Base-by-base conservation (phyloP, 805 yeast genomes). In the Spathaspora boniae region DNA sequence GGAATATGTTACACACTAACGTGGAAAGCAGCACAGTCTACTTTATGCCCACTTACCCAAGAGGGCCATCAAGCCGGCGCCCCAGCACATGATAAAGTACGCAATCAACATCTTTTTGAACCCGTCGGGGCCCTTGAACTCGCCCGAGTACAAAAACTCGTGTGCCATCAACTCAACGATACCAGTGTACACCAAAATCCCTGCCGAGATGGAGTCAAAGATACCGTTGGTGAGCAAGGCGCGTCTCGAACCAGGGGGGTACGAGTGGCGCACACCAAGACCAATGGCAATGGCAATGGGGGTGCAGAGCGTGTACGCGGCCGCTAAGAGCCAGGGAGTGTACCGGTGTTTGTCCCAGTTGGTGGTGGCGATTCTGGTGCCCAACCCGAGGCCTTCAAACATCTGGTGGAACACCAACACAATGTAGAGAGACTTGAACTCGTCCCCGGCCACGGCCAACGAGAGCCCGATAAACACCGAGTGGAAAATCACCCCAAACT, bases 331-430 rank as follows among this genome's bases (percentile, higher is more conserved):
- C 76, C 81, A 76, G 12, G 86, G 86, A 1, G 81, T 72, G 45
- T 50, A 61, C 43, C 68, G 62, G 26, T 56, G 58, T 22, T 45
- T 47, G 4, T 66, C 65, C 71, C 71, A 65, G 15, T 43, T 34
- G 3, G 65, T 58, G 9, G 54, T 46, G 4, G 71, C 68, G 35
- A 66, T 58, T 57, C 95, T 75, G 6, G 91, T 73, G 16, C 95
- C 95, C 45, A 86, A 65, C 40, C 95, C 95, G 32, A 86, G 68
- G 33, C 95, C 95, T 62, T 86, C 95, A 52, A 86, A 86, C 67
- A 80, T 68, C 59, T 86, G 95, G 55, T 86, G 88, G 68, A 77
- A 78, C 4, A 80, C 74, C 29, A 66, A 43, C n/a, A 82, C 95
- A 43, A 82, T 72, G 56, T 82, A 85, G 33, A 86, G 63, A 5